Base-by-base conservation (phyloP, 768 basidiomycete species). In the Pulveroboletus sp. region DNA sequence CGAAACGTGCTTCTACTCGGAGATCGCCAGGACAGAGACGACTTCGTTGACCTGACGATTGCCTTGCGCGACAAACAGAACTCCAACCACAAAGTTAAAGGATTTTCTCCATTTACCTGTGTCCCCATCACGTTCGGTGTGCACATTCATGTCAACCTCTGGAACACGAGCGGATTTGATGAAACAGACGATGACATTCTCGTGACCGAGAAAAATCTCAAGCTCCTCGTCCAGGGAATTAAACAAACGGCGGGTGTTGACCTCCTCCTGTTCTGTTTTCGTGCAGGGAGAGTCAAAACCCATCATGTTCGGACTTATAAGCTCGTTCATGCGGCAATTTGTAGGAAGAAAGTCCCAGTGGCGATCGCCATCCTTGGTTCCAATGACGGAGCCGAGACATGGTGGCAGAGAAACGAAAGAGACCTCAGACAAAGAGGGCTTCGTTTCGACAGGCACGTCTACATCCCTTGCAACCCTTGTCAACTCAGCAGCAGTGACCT, bases 291-390 rank as follows among this genome's bases (percentile, higher is more conserved):
- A 47, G 52, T 53, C 14, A 62, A 47, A 38, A 7, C 50, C 9
- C 54, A 48, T 27, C 57, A 58, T 32, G 9, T 54, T 37, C 57
- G 55, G 36, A 69, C 62, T 39, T 71, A 70, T 40, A 54, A 60
- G 26, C 39, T 70, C 26, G 71, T 72, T 39, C 44, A 55, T 21
- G 56, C 57, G 8, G 63, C 61, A 14, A 59, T 71, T 8, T 72
- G 65, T 31, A 53, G 57, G 37, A 59, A 54, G 46, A 65, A 64
- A 24, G 69, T 71, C 1, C 65, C 63, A 0, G 59, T 65, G 18
- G 64, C 62, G 2, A 35, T 68, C 11, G 60, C 60, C 17, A 44
- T 71, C 17, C 64, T 67, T 7, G 69, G 71, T 24, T 63, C 71
- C 47, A 56, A 67, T 37, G 62, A 68, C 21, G 58, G 46, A 21